These are phyloP conservation scores for Gyrodon lividus DNA, from an alignment of 768 basidiomycete genomes.

Conservation along the genomic window DNA sequence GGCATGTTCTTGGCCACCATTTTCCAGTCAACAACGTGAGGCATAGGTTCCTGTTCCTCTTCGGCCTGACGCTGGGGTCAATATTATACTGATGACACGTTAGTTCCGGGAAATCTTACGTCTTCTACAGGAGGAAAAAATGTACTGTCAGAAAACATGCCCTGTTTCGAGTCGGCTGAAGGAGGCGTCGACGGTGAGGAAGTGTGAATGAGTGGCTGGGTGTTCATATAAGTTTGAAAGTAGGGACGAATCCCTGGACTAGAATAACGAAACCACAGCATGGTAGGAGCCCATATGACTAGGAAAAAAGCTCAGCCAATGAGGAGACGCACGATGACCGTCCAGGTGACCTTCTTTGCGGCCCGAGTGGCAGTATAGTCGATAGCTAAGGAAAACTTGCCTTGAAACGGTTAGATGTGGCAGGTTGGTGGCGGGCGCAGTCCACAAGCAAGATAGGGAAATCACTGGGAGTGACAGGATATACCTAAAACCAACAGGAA, in stretches of 20 bases:
- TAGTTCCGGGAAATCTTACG: constrained; percentile 10
- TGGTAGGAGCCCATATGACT: neutral
- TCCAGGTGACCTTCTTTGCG: neutral
- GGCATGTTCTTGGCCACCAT: neutral
- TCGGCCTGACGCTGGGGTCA: constrained; percentile 20
- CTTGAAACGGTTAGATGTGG: neutral
- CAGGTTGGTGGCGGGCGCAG: neutral
- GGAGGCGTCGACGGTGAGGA: constrained; percentile 12
- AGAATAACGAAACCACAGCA: neutral
- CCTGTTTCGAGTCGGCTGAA: constrained; percentile 2
- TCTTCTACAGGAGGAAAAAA: constrained; percentile 1
- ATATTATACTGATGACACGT: neutral
- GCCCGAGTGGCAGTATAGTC: neutral
- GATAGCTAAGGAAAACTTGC: neutral
- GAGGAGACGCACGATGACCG: neutral
- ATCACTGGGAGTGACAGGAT: neutral
- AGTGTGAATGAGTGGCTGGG: constrained; percentile 4
- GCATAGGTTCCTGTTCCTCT: constrained; percentile 17
- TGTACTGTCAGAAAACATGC: neutral
- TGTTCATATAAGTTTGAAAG: neutral
- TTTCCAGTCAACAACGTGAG: constrained; percentile 31
- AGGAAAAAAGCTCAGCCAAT: neutral
- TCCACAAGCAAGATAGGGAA: neutral
- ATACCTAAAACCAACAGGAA: neutral
- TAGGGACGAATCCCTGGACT: neutral